Conservation (phyloP, 2,329 filamentous ascomycete species). For the Monilinia polystroma region DNA sequence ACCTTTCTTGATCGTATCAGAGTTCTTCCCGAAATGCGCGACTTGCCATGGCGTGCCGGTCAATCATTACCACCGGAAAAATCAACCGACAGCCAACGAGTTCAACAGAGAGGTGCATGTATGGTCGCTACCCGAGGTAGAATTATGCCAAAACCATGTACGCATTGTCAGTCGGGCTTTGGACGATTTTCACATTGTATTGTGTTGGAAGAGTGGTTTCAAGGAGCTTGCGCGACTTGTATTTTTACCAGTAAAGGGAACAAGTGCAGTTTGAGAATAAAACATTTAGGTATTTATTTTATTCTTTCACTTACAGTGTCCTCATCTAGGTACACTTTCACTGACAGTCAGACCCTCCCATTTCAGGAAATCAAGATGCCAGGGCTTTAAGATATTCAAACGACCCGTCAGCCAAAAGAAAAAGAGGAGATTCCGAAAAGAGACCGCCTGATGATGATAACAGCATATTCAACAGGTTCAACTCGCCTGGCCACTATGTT, state of each 20-base stretch:
- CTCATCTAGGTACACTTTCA: background rate
- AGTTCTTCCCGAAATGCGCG: constrained; percentile 29
- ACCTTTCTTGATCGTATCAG: constrained; percentile 23
- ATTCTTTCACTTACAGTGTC: background rate
- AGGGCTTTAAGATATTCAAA: constrained; percentile 29
- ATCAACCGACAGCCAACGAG: constrained; percentile 31
- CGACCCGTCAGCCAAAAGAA: constrained; percentile 20
- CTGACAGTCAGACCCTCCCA: background rate
- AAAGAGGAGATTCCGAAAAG: constrained; percentile 16
- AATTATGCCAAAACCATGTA: constrained; percentile 28
- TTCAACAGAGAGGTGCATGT: constrained; percentile 33
- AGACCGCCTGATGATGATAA: background rate
- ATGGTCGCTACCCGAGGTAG: constrained; percentile 32
- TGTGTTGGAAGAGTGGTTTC: constrained; percentile 34
- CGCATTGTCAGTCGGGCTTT: constrained; percentile 32
- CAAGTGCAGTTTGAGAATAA: constrained; percentile 33
- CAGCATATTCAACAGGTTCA: constrained; percentile 18
- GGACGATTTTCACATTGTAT: constrained; percentile 35
- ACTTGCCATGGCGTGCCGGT: constrained; percentile 35
- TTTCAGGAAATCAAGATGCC: constrained; percentile 31
- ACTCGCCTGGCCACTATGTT: constrained; percentile 21
- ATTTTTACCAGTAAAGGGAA: constrained; percentile 35
- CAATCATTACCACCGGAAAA: constrained; percentile 33
- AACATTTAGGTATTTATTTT: constrained; percentile 30
- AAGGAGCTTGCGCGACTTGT: constrained; percentile 35